Evolutionary conservation across 345 rosid species (phyloP).

Genomic region (Eucalyptus sp.): DNA sequence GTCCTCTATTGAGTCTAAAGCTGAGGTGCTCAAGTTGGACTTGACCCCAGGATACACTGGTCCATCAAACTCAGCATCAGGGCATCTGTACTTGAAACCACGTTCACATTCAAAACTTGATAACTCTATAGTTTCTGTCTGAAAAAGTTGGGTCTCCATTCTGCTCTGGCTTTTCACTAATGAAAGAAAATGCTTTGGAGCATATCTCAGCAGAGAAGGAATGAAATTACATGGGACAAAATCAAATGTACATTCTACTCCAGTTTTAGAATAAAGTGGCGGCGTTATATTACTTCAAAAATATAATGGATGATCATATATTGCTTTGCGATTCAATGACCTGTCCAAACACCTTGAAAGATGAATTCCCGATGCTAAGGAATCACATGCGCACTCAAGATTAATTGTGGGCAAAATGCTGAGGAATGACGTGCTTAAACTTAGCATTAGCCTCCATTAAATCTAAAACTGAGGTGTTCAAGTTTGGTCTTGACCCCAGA

Average conservation of each 20-base stretch:
- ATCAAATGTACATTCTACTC: neutral
- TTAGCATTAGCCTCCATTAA: neutral
- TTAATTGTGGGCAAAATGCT: neutral
- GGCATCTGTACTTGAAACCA: neutral
- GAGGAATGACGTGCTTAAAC: neutral
- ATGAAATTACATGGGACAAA: neutral
- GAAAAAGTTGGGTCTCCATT: neutral
- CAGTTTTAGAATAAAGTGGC: neutral
- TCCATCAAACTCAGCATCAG: neutral
- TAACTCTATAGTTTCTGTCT: neutral
- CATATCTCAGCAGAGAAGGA: neutral
- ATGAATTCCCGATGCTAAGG: neutral
- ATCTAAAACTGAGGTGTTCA: neutral
- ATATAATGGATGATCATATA: no score
- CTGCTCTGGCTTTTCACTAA: neutral
- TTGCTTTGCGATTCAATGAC: neutral
- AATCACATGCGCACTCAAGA: neutral
- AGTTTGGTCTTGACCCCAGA: neutral
- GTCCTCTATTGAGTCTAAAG: neutral
- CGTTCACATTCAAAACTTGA: neutral
- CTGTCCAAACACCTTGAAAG: neutral
- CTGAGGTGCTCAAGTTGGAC: neutral
- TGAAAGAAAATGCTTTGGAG: neutral
- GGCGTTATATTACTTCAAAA: neutral
- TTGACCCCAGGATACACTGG: neutral